These are phyloP conservation scores for Podaxis rugospora DNA, from an alignment of 768 basidiomycete genomes.

Conservation along the genomic window DNA sequence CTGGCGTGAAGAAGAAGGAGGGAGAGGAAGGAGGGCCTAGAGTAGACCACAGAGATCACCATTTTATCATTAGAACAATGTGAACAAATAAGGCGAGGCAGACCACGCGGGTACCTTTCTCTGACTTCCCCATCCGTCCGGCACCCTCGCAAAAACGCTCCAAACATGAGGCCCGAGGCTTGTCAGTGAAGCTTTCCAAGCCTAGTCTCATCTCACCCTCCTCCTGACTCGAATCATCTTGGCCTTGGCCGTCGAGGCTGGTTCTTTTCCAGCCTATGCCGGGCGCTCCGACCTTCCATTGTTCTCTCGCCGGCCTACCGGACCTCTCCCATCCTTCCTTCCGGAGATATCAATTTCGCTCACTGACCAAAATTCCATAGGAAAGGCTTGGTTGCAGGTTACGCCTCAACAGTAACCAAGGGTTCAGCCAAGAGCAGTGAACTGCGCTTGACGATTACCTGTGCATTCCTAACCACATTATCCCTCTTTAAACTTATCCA, in stretches of 20 bases:
- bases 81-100: slow-evolving; percentile 10
- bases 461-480: background rate
- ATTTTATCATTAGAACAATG: slow-evolving; percentile 2
- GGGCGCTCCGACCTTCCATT: background rate
- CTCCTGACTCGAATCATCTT: background rate
- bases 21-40: background rate
- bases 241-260: background rate
- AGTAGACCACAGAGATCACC: background rate
- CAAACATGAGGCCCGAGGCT: slow-evolving; percentile 2
- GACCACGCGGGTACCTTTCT: background rate
- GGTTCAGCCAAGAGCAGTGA: background rate
- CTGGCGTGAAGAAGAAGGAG: background rate
- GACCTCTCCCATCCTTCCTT: background rate
- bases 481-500: background rate
- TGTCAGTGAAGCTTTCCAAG: background rate
- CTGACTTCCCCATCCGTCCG: background rate
- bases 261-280: background rate
- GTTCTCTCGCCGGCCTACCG: background rate
- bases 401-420: background rate
- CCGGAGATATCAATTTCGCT: background rate
- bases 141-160: background rate
- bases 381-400: background rate
- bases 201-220: background rate
- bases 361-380: background rate
- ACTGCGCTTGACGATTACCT: background rate